Percentiles rank a stretch among this genome's conserved stretches.
phyloP scores from a whole-genome alignment of 768 basidiomycete genomes.

The Russula lepida region DNA sequence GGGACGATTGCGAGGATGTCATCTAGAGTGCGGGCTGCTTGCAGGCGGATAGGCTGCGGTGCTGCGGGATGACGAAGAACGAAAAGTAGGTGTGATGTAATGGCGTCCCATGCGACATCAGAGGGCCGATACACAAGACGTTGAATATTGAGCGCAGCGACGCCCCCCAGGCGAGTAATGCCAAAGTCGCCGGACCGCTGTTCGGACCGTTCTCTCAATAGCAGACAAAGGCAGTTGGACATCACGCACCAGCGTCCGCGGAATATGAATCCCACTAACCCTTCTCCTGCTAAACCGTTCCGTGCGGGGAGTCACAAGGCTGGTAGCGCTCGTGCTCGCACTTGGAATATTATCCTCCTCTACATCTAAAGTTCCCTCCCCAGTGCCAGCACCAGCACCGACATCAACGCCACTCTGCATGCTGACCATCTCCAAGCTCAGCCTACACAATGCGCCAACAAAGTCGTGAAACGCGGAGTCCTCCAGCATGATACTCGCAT shows the following conservation, averaged over 20 bases:
- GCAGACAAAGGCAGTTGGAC: not conserved
- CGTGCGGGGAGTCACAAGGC: conserved; percentile 36
- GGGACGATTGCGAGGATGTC: conserved; percentile 76
- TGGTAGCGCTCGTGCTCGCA: conserved; percentile 24
- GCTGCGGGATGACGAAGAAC: conserved; percentile 63
- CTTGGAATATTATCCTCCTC: conserved; percentile 33
- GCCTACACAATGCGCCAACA: conserved; percentile 63
- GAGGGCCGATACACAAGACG: conserved; percentile 79
- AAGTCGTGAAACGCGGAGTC: conserved; percentile 79
- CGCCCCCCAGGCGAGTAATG: conserved; percentile 75
- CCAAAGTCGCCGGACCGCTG: conserved; percentile 91
- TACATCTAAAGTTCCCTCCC: conserved; percentile 12
- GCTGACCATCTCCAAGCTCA: conserved; percentile 90
- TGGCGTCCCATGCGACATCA: conserved; percentile 76
- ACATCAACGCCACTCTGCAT: conserved; percentile 50
- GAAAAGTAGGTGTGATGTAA: conserved; percentile 71
- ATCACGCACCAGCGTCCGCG: conserved; percentile 59
- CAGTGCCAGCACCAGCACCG: not conserved
- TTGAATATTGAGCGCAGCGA: conserved; percentile 76
- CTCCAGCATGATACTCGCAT: conserved; percentile 75
- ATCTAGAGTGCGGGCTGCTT: conserved; percentile 82
- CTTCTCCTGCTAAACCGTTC: conserved; percentile 48
- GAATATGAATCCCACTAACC: conserved; percentile 84
- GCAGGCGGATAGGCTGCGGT: conserved; percentile 71
- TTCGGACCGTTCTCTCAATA: not conserved